Evolutionary conservation across 2,329 filamentous ascomycete species (phyloP).

Genomic region (Penicillium sp.): DNA sequence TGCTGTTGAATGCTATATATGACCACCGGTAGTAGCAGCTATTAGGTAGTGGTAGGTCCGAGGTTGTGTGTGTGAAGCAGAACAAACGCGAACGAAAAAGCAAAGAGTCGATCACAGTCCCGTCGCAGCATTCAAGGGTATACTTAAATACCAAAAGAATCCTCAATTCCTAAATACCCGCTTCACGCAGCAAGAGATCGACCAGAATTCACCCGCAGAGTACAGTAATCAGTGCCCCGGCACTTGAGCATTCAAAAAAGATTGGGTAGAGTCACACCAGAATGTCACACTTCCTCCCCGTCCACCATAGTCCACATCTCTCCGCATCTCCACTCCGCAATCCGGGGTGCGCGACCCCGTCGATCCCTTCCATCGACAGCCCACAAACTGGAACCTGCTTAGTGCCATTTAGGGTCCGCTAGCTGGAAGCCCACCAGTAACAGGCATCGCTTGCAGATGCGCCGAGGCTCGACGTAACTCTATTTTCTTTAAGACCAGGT

Average conservation of each 20-base stretch:
- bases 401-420: background rate
- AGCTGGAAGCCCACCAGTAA: background rate
- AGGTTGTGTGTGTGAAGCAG: too few species aligned
- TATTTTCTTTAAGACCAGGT: background rate
- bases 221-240: background rate
- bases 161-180: background rate
- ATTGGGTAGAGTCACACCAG: constrained; percentile 17
- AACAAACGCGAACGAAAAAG: background rate
- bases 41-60: background rate
- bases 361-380: background rate
- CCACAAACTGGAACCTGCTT: too few species aligned
- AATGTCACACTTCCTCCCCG: constrained; percentile 15
- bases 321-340: constrained; percentile 14
- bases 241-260: background rate
- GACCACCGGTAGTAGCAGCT: background rate
- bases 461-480: constrained; percentile 1
- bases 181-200: background rate
- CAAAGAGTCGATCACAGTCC: background rate
- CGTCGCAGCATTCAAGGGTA: background rate
- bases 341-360: constrained; percentile 13
- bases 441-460: background rate
- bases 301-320: background rate
- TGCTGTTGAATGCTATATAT: background rate
- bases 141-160: background rate
- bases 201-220: background rate